Base-by-base conservation (phyloP, 2,329 filamentous ascomycete species). In the Penicillium sp. region DNA sequence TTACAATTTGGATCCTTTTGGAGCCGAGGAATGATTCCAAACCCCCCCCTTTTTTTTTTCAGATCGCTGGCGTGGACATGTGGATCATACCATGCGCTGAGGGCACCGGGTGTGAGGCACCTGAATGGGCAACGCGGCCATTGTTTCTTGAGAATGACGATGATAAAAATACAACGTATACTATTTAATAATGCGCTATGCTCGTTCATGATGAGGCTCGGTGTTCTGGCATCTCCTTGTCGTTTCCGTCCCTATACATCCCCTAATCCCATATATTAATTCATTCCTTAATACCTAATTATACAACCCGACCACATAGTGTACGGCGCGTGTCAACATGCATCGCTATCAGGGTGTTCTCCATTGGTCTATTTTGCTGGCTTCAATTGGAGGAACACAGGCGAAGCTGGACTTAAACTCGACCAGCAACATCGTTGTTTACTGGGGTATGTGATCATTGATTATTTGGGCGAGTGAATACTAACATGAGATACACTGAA, bases 381-480 rank as follows among this genome's bases (percentile, higher is more conserved):
- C 71, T 41, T 66, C 65, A 44, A 42, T 77, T 35, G 64, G 70
- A 36, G 64, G 66, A 52, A 73, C 66, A 12, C 66, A 72, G 62
- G 78, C 77, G 17, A 74, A 71, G 25, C 73, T 84, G 63, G 73
- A 80, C 59, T 59, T 81, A 5, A 68, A 66, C n/a, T 78, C 79
- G 1, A 65, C 68, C 2, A 77, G 71, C 49, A 89, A 88, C 65
- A 68, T 89, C 53, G 86, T 82, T 27, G 78, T 89, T 1, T 90
- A 90, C 71, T 90, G 87, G 87, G 87, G 73, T 75, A 61, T 48
- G 65, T 59, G 17, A 21, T 39, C 17, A 8, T 35, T 2, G 4
- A 15, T 19, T 10, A 0, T 17, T 6, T 2, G 3, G 17, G 9
- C 6, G 2, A 23, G 10, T 17, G 27, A 12, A 36, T 35, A 19